Conservation (phyloP, 73 alveolate genomes). For the Diophrys appendiculata region DNA sequence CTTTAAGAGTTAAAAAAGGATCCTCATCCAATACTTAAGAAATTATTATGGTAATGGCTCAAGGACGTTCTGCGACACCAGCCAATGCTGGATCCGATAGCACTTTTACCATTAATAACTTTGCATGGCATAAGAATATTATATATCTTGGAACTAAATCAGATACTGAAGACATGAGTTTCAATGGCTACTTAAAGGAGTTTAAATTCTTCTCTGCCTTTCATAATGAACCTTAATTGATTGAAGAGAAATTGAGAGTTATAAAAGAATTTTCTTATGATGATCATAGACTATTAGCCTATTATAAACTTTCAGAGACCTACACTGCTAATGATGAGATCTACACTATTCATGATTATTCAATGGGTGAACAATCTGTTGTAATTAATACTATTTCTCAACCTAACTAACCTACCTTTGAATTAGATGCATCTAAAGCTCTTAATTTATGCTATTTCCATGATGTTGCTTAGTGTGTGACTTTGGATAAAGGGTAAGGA, state of each 20-base stretch:
- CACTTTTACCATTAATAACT: neutral
- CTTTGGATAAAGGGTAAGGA: neutral
- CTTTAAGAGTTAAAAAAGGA: constrained; percentile 2
- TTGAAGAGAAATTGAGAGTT: constrained; percentile 35
- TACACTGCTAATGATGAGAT: constrained; percentile 5
- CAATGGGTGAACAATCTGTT: neutral
- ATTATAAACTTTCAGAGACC: constrained; percentile 45
- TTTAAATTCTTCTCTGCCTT: constrained; percentile 25
- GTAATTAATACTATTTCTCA: neutral
- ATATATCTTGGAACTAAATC: constrained; percentile 35
- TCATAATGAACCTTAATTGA: constrained; percentile 29
- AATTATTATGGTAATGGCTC: constrained; percentile 31
- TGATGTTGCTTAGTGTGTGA: constrained; percentile 45
- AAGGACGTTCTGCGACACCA: constrained; percentile 13
- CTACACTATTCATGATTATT: constrained; percentile 37
- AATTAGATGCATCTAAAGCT: neutral
- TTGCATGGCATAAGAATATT: constrained; percentile 4
- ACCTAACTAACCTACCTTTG: neutral
- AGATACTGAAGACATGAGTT: constrained; percentile 12
- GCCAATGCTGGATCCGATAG: constrained; percentile 26
- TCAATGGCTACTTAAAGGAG: constrained; percentile 55
- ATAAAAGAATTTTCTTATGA: constrained; percentile 40
- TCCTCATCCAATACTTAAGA: neutral
- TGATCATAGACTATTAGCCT: constrained; percentile 45
- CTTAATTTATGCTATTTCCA: constrained; percentile 44